Evolutionary conservation across 208 protist genomes (phyloP).

Genomic region (Angomonas deanei): DNA sequence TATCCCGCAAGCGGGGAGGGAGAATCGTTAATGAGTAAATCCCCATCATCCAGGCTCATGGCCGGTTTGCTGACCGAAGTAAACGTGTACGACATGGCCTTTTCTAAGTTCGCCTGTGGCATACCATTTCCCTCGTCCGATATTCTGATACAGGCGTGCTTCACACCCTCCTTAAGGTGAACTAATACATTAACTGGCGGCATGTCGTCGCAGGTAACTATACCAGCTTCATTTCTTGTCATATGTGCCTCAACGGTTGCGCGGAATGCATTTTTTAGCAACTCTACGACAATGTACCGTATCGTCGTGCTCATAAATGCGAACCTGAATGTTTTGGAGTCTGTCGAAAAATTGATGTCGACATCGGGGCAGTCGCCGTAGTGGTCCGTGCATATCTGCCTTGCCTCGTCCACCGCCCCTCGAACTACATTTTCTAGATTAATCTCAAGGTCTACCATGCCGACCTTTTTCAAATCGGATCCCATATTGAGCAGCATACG

Average conservation of each 20-base stretch:
- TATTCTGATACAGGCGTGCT: slow-evolving; percentile 84
- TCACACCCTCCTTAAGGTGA: slow-evolving; percentile 48
- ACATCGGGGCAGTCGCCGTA: slow-evolving; percentile 90
- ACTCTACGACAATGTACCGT: slow-evolving; percentile 92
- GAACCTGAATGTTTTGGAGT: slow-evolving; percentile 66
- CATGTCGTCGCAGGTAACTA: slow-evolving; percentile 75
- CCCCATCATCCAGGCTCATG: slow-evolving; percentile 20
- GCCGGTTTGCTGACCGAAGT: slow-evolving; percentile 80
- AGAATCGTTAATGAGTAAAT: slow-evolving; percentile 6
- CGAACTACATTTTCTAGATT: slow-evolving; percentile 82
- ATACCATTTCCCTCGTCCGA: slow-evolving; percentile 85
- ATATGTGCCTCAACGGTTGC: slow-evolving; percentile 85
- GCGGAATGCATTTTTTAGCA: slow-evolving; percentile 94
- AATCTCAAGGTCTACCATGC: slow-evolving; percentile 82
- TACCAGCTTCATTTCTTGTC: slow-evolving; percentile 55
- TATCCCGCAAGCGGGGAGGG: slow-evolving; percentile 88
- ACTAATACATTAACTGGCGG: slow-evolving; percentile 75
- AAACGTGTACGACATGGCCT: slow-evolving; percentile 92
- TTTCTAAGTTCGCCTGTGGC: slow-evolving; percentile 56
- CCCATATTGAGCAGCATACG: slow-evolving; percentile 70
- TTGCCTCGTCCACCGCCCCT: slow-evolving; percentile 80
- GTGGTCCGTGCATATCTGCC: slow-evolving; percentile 82
- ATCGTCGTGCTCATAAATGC: slow-evolving; percentile 92
- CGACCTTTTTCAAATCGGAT: slow-evolving; percentile 32
- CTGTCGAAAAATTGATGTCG: slow-evolving; percentile 60